phyloP scores from a whole-genome alignment of 2,329 filamentous ascomycete species.

The Phialocephala subalpina region DNA sequence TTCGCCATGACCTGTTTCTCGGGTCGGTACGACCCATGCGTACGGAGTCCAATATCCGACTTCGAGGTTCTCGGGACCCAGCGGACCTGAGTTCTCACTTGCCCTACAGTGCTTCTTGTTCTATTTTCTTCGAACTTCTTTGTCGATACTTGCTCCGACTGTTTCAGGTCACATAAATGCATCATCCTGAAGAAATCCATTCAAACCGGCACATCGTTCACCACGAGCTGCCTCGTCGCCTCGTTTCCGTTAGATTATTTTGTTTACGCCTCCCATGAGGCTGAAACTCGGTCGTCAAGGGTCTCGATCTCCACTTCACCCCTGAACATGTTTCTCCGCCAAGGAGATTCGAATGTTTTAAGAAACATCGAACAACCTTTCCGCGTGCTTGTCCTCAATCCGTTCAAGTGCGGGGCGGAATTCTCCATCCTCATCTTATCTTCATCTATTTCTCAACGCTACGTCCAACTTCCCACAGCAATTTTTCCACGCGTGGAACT shows the following conservation, averaged over 20 bases:
- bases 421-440: background rate
- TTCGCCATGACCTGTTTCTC: too few relatives aligned
- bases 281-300: background rate
- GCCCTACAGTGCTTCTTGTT: too few relatives aligned
- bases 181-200: too few relatives aligned
- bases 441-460: background rate
- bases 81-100: too few relatives aligned
- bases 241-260: background rate
- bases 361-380: background rate
- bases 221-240: background rate
- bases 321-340: background rate
- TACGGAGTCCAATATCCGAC: too few relatives aligned
- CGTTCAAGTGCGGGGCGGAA: background rate
- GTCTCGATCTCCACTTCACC: background rate
- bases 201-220: background rate
- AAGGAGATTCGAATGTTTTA: background rate
- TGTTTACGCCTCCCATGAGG: background rate
- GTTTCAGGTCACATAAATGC: too few relatives aligned
- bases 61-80: too few relatives aligned
- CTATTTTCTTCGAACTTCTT: too few relatives aligned
- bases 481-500: background rate
- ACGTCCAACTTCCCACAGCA: background rate
- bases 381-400: background rate
- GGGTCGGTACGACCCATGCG: too few relatives aligned
- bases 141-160: too few relatives aligned